These are phyloP conservation scores for Diplotaxis tenuifolia DNA, from an alignment of 345 rosid species.

Conservation along the genomic window DNA sequence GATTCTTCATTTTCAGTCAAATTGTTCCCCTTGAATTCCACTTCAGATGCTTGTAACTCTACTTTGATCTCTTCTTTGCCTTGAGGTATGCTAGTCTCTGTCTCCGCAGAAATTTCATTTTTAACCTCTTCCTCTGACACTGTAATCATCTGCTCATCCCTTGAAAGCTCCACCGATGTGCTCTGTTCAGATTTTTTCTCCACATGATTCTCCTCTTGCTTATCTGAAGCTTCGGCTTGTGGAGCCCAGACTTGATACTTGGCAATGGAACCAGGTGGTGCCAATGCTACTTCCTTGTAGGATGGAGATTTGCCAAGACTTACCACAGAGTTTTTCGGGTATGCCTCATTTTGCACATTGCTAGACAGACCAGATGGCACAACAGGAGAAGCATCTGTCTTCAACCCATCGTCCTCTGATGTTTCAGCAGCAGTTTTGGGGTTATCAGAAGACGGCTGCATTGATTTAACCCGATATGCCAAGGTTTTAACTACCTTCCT, in stretches of 20 bases:
- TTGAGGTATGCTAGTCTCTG: constrained; percentile 31
- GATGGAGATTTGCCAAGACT: constrained; percentile 93
- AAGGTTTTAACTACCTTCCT: constrained; percentile 76
- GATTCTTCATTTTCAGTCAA: constrained; percentile 41
- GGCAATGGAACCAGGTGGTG: constrained; percentile 89
- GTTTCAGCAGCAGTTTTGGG: constrained; percentile 36
- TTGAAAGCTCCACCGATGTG: constrained; percentile 38
- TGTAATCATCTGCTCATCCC: constrained; percentile 31
- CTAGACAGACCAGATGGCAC: constrained; percentile 41
- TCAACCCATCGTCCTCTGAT: constrained; percentile 38
- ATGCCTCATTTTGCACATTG: constrained; percentile 42
- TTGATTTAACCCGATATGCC: constrained; percentile 77
- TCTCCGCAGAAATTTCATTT: constrained; percentile 36
- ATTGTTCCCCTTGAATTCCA: constrained; percentile 39
- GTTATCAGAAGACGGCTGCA: constrained; percentile 55
- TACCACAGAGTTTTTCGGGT: constrained; percentile 45
- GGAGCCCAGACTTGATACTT: constrained; percentile 61
- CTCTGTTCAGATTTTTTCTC: constrained; percentile 38
- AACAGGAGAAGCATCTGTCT: constrained; percentile 41
- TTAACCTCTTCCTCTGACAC: constrained; percentile 45
- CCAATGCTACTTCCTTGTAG: constrained; percentile 96
- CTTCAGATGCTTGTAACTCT: constrained; percentile 43
- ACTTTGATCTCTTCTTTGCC: constrained; percentile 39
- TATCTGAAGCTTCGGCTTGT: constrained; percentile 45
- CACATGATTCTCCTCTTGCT: constrained; percentile 38